phyloP scores from a whole-genome alignment of 2,329 filamentous ascomycete species.

The Hymenotorrendiella dingleyae region DNA sequence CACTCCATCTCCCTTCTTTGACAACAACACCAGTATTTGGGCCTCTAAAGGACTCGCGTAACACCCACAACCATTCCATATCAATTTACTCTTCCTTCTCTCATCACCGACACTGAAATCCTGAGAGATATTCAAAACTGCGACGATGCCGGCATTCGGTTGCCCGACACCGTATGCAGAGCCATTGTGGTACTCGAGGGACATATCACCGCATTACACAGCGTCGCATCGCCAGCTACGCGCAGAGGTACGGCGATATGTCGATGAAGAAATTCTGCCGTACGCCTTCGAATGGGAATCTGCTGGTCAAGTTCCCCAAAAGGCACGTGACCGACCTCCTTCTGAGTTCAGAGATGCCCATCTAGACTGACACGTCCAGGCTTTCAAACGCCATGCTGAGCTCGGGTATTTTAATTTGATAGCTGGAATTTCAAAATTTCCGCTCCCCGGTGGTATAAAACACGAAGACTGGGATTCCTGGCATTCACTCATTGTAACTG shows the following conservation, averaged over 20 bases:
- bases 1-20: no score
- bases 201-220: conserved; percentile 52
- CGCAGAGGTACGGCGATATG: conserved; percentile 49
- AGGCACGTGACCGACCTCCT: conserved; percentile 29
- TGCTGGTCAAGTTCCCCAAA: conserved; percentile 43
- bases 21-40: no score
- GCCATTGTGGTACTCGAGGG: conserved; percentile 30
- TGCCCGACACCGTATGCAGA: conserved; percentile 27
- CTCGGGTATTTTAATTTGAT: conserved; percentile 31
- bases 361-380: no score
- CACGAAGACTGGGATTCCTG: conserved; percentile 48
- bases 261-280: conserved; percentile 52
- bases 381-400: conserved; percentile 26
- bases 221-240: conserved; percentile 54
- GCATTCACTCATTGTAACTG: conserved; percentile 48
- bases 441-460: conserved; percentile 40
- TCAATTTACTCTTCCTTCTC: no score
- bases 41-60: no score
- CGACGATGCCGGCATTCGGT: conserved; percentile 18
- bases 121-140: no score
- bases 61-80: no score
- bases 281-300: conserved; percentile 59
- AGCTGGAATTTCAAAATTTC: conserved; percentile 34
- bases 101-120: no score
- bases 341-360: no score